Base-by-base conservation (phyloP, 2,329 filamentous ascomycete species). In the Corynespora cassiicola region DNA sequence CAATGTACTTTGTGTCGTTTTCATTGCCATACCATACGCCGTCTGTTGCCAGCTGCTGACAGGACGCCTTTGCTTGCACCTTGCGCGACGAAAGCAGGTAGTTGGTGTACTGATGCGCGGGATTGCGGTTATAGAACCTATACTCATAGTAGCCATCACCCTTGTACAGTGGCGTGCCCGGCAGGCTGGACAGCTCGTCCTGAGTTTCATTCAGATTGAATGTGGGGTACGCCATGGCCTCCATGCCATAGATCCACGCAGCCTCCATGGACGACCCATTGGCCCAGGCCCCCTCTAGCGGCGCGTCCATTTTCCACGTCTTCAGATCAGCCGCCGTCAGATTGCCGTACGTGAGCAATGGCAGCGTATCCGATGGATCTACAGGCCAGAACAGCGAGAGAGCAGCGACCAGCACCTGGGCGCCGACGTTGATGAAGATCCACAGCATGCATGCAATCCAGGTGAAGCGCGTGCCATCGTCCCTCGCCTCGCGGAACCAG, bases 341-440 rank as follows among this genome's bases (percentile, higher is more conserved):
- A 24, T 47, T 54, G 3, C 63, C 65, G 8, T 50, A 32, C 0
- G 43, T 50, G n/a, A 67, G 40, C 1, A 66, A 54, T 1, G 61
- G 58, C 2, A 48, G 34, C 1, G 42, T 34, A 2, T 50, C 30
- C 0, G 62, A 66, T 1, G 58, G 57, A 26, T 63, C 58, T 25
- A 65, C 56, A 0, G 65, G 63, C 52, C 62, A 68, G 37, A 67
- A 66, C 8, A 68, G 38, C 42, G 55, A 61, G 0, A 66, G 47
- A 1, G 61, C 38, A 3, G 65, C 65, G 3, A 68, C 59, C 9
- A 67, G 50, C 4, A 68, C 38, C 26, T 68, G 64, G 2, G 62
- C 63, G 1, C 62, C 56, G 10, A 66, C 53, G 25, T 66, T 66
- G 38, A 66, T 47, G 1, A 51, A 29, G 2, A 68, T 47, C 64